Conservation (phyloP, 805 yeast genomes). For the Aciculoconidium aculeatum region DNA sequence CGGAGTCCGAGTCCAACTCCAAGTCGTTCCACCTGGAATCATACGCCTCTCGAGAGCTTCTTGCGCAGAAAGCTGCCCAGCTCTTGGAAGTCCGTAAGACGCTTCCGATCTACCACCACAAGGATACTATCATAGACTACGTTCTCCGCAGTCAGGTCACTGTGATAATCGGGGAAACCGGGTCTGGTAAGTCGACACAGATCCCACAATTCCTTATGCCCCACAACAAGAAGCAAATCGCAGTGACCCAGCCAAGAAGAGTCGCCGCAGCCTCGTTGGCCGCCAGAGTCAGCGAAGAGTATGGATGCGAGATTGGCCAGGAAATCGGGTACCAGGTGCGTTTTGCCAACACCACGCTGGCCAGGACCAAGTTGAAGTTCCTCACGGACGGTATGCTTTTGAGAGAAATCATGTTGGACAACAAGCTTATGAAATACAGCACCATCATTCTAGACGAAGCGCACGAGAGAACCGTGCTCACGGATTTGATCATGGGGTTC, state of each 20-base stretch:
- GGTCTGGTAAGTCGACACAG: slow-evolving; percentile 97
- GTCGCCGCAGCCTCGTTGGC: slow-evolving; percentile 97
- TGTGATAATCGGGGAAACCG: slow-evolving; percentile 91
- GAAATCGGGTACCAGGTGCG: slow-evolving; percentile 92
- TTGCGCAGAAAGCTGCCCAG: slow-evolving; percentile 36
- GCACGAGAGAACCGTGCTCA: slow-evolving; percentile 89
- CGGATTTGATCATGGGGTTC: slow-evolving; percentile 87
- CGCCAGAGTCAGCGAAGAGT: slow-evolving; percentile 84
- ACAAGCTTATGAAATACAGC: slow-evolving; percentile 55
- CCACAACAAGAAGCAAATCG: slow-evolving; percentile 50
- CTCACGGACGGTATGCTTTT: slow-evolving; percentile 96
- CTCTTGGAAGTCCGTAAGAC: slow-evolving; percentile 49
- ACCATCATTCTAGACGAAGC: slow-evolving; percentile 92
- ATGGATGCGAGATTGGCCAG: slow-evolving; percentile 69
- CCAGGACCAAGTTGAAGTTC: slow-evolving; percentile 68
- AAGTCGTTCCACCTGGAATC: slow-evolving; percentile 10
- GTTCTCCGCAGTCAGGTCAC: slow-evolving; percentile 58
- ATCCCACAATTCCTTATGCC: slow-evolving; percentile 86
- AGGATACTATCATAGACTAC: slow-evolving; percentile 53
- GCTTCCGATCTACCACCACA: slow-evolving; percentile 74
- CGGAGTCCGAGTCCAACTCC: slow-evolving; percentile 9
- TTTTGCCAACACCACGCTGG: slow-evolving; percentile 64
- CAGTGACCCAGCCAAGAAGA: slow-evolving; percentile 95
- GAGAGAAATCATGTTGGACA: slow-evolving; percentile 81
- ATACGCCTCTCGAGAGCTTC: slow-evolving; percentile 12